Evolutionary conservation across 2,329 filamentous ascomycete species (phyloP), one percentile per base, ranked within the genome.

Genomic region (Neonectria coccinea): DNA sequence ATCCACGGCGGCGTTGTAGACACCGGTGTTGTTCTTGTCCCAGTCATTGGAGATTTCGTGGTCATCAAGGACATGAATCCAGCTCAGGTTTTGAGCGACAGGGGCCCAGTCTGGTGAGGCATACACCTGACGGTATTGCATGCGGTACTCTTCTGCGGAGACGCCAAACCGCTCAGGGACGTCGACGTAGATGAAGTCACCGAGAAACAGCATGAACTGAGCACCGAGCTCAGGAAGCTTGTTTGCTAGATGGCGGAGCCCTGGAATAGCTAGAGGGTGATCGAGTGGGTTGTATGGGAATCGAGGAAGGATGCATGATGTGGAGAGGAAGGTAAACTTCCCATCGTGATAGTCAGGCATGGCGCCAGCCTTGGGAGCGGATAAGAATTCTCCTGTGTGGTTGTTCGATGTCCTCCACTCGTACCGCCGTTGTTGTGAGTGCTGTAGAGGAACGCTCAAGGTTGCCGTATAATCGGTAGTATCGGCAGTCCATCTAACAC

Each of bases 21-120:
- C 87, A 6, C 92, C 92, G 0, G 92, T 94, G 14, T 88, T 91
- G 76, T 95, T 96, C 18, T 86, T 84, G 64, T 91, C 89, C 94
- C 94, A 98, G 79, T 98, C 96, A 72, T 99, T 98, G 5, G 88
- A 87, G 66, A 99, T 97, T 76, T 99, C 96, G 74, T 99, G 96
- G 76, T 99, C 96, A 75, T 99, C 96, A 7, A 97, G 87, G 2
- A 97, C 94, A 75, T 99, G 96, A 48, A 98, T 93, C 96, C 96
- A 99, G 72, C 94, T 97, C n/a, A 98, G 83, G 59, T 93, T 90
- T 70, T 91, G 85, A 1, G 89, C 89, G 11, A 92, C 89, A 0
- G 88, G 82, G 1, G 87, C 84, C 96, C 96, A 99, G 69, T 97
- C 95, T 0, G 95, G 95, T 2, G 94, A 97, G 0, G 93, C 91